Conservation (phyloP, 371 early-diverging fungal genomes). For the Basidiobolus meristosporus region DNA sequence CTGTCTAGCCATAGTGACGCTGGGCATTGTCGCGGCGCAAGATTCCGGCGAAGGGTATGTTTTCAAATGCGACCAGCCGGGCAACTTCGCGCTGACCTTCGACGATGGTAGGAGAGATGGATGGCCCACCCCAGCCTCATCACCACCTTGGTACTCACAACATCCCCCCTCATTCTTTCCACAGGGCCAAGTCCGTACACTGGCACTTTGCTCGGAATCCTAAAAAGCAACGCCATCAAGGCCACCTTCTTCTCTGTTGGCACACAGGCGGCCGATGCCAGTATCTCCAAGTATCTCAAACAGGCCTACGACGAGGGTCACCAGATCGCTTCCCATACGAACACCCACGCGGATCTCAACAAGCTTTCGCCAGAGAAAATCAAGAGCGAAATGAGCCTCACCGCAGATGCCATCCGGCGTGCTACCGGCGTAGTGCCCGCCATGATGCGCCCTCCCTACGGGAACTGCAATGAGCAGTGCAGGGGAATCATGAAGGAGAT, state of each 20-base stretch:
- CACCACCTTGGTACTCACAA: too few relatives aligned
- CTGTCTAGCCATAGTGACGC: too few relatives aligned
- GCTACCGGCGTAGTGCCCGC: slow-evolving; percentile 16
- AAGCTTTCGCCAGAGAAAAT: slow-evolving; percentile 13
- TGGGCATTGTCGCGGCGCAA: too few relatives aligned
- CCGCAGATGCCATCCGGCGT: slow-evolving; percentile 11
- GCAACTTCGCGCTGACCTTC: slow-evolving; percentile 15
- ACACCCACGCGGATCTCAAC: slow-evolving; percentile 19
- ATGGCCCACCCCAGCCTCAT: too few relatives aligned
- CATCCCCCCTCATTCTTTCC: too few relatives aligned
- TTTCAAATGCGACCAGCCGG: slow-evolving; percentile 1
- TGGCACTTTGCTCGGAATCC: slow-evolving; percentile 14
- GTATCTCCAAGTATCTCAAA: neutral
- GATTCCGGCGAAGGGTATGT: too few relatives aligned
- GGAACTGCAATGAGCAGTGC: slow-evolving; percentile 16
- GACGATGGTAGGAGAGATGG: slow-evolving; percentile 24
- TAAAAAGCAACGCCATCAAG: slow-evolving; percentile 18
- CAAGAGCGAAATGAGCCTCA: neutral
- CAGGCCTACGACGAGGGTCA: slow-evolving; percentile 10
- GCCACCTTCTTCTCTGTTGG: slow-evolving; percentile 55
- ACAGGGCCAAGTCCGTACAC: slow-evolving; percentile 1
- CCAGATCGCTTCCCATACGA: slow-evolving; percentile 24
- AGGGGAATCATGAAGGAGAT: slow-evolving; percentile 7
- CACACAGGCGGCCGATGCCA: neutral
- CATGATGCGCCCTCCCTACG: slow-evolving; percentile 26